Conservation (phyloP, 495 filamentous ascomycete genomes). For the Aspergillus ellipticus region DNA sequence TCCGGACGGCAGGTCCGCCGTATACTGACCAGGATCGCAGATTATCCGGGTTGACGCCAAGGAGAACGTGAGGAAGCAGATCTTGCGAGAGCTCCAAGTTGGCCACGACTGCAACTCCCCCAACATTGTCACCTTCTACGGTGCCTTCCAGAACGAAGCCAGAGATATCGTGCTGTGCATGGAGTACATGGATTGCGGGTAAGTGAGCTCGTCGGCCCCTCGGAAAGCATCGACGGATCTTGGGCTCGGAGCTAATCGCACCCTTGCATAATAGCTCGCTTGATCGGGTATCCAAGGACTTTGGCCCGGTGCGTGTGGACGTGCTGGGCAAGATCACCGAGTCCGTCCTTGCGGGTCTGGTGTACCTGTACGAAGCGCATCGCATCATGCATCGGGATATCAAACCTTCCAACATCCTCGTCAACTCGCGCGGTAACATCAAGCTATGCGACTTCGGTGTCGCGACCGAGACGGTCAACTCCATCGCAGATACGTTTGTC, state of each 20-base stretch:
- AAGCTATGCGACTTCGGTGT: constrained; percentile 99
- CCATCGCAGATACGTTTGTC: constrained; percentile 95
- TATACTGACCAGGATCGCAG: constrained; percentile 43
- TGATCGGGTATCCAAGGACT: constrained; percentile 87
- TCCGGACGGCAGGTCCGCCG: background rate
- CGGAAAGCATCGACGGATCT: background rate
- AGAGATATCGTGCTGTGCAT: constrained; percentile 99
- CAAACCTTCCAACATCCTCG: constrained; percentile 94
- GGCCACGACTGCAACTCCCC: constrained; percentile 97
- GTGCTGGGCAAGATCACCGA: constrained; percentile 99
- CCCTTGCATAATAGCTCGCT: constrained; percentile 63
- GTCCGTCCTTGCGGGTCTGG: constrained; percentile 88
- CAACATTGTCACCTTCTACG: constrained; percentile 95
- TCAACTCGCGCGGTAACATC: constrained; percentile 90
- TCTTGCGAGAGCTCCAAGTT: constrained; percentile 92
- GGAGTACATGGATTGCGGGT: constrained; percentile 99
- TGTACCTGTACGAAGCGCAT: constrained; percentile 89
- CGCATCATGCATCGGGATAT: constrained; percentile 99
- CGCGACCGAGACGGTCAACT: constrained; percentile 92
- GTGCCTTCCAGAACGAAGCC: constrained; percentile 91
- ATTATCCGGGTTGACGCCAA: constrained; percentile 98
- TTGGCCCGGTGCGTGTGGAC: constrained; percentile 94
- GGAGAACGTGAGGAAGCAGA: constrained; percentile 91
- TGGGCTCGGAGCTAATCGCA: background rate
- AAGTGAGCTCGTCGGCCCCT: constrained; percentile 31